Evolutionary conservation across 768 basidiomycete genomes (phyloP).

Genomic region (Tulasnella calospora): DNA sequence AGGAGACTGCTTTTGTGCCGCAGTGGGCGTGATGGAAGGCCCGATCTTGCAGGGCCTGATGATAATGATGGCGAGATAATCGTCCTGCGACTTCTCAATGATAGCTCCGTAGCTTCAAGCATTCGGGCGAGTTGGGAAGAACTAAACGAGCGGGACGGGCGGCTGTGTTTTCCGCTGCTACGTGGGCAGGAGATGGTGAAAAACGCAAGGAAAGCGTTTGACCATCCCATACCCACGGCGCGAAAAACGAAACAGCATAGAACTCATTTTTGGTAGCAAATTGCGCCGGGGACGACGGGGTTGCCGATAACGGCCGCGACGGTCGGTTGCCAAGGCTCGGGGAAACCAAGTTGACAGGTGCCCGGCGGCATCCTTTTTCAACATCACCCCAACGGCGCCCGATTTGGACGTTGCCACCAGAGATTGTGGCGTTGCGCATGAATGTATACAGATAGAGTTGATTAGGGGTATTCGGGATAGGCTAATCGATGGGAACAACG

Average conservation of each 20-base stretch:
- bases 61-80: neutral
- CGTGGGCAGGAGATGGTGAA: neutral
- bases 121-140: neutral
- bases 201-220: neutral
- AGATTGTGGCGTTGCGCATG: neutral
- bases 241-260: neutral
- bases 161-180: neutral
- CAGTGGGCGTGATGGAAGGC: too few relatives aligned
- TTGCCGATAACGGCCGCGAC: neutral
- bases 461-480: neutral
- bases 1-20: too few relatives aligned
- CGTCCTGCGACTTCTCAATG: neutral
- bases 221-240: neutral
- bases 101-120: neutral
- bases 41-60: too few relatives aligned
- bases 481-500: neutral
- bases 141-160: neutral
- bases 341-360: neutral
- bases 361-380: neutral
- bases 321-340: neutral
- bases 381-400: neutral
- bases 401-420: neutral
- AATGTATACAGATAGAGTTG: neutral
- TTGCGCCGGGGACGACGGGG: slow-evolving; percentile 1
- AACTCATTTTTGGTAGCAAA: neutral